Base-by-base conservation (phyloP, 108 stramenopile genomes). In the Discostella pseudostelligera region DNA sequence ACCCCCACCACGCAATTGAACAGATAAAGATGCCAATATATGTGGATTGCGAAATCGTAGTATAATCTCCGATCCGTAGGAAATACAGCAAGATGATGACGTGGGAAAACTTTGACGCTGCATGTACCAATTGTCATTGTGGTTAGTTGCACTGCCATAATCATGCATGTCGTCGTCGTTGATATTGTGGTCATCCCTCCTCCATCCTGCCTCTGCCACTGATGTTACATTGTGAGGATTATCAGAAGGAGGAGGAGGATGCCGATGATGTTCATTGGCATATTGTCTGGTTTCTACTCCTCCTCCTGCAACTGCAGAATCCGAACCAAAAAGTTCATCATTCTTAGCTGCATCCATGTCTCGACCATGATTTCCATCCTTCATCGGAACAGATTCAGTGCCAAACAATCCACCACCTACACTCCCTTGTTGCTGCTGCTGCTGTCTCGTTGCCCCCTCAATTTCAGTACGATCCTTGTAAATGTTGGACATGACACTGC, bases 1-100 rank as follows among this genome's bases (percentile, higher is more conserved):
- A 29, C 19, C 21, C 17, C 24, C 11, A 0, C 26, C 46, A 24
- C 28, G 39, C 13, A 65, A 60, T 45, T 61, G 66, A 20, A 75
- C 21, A 5, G 74, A 63, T 1, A 76, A 26, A 0, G 75, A 76
- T 25, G 75, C 43, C n/a, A 68, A 62, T 37, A 67, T 36, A n/a
- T 21, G 63, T 0, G 75, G 55, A 44, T 47, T 39, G 11, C 59
- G 67, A 39, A 68, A 62, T 39, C 72, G 45, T 17, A 78, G 3
- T 7, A 78, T 25, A 14, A 78, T 28, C 67, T 73, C 72, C 43
- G 43, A 69, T 50, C 67, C 72, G 37, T 78, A 78, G 25, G 8
- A 59, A 29, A 76, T n/a, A 49, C 67, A 69, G 28, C 26, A 28
- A 14, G 50, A n/a, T 3, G 50, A 6, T 4, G 12, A 51, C 1